These are phyloP conservation scores for Babesia bigemina DNA, from an alignment of 169 alveolate genomes.

Conservation along the genomic window DNA sequence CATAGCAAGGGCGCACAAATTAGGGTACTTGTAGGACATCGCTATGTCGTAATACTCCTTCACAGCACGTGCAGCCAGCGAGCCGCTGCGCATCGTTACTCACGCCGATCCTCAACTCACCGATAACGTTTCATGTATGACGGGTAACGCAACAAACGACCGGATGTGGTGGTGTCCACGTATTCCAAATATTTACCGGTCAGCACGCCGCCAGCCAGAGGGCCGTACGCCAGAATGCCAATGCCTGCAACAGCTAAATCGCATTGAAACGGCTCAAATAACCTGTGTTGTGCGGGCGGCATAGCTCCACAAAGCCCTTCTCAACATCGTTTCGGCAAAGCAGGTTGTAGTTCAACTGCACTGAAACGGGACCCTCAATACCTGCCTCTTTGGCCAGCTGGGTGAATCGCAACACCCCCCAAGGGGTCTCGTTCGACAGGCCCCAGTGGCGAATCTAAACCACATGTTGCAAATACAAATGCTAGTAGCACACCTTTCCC, in stretches of 20 bases:
- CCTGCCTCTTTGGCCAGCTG: constrained; percentile 70
- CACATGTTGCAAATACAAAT: background rate
- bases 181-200: constrained; percentile 84
- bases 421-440: constrained; percentile 83
- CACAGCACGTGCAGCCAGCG: constrained; percentile 82
- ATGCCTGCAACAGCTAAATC: constrained; percentile 38
- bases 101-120: constrained; percentile 6
- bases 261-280: background rate
- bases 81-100: constrained; percentile 68
- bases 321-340: constrained; percentile 83
- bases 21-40: constrained; percentile 73
- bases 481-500: constrained; percentile 73
- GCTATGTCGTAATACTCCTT: constrained; percentile 77
- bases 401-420: constrained; percentile 74
- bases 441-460: constrained; percentile 83
- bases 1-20: constrained; percentile 76
- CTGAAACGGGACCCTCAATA: constrained; percentile 76
- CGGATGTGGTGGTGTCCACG: constrained; percentile 81
- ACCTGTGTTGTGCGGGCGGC: constrained; percentile 83
- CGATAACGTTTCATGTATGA: constrained; percentile 81
- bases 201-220: constrained; percentile 83
- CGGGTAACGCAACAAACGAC: constrained; percentile 80
- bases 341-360: constrained; percentile 79
- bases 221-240: constrained; percentile 77
- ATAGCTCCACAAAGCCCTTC: constrained; percentile 81